phyloP scores from a whole-genome alignment of 768 basidiomycete species.

The Paxillus rubicundulus region DNA sequence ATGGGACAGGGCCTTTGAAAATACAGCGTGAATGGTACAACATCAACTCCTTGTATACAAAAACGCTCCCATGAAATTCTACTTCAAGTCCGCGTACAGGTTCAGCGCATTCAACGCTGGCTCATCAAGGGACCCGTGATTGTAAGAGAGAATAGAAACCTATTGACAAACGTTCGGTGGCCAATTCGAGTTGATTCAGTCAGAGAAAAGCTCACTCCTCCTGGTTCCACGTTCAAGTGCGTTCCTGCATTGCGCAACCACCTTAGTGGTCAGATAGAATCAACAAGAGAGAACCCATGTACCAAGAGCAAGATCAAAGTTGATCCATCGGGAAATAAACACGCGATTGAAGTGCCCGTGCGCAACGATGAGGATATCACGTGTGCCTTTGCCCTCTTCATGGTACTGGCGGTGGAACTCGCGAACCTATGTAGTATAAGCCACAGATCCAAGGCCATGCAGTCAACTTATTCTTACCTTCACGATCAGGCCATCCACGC shows the following conservation, averaged over 20 bases:
- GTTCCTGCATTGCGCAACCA: constrained; percentile 44
- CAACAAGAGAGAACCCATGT: constrained; percentile 11
- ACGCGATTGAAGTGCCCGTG: constrained; percentile 82
- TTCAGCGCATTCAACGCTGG: constrained; percentile 77
- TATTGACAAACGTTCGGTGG: constrained; percentile 28
- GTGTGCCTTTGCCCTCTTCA: constrained; percentile 61
- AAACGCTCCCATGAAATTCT: background rate
- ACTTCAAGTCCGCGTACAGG: constrained; percentile 48
- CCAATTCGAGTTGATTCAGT: background rate
- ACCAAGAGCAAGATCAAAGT: constrained; percentile 61
- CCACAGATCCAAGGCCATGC: background rate
- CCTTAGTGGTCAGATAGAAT: constrained; percentile 8
- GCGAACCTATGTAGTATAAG: constrained; percentile 48
- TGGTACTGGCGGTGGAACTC: constrained; percentile 69
- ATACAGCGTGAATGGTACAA: background rate
- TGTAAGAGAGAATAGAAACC: constrained; percentile 82
- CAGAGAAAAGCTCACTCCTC: constrained; percentile 51
- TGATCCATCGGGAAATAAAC: constrained; percentile 81
- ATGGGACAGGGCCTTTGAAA: too few species aligned
- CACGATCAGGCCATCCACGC: constrained; percentile 74
- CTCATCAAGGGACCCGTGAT: constrained; percentile 75
- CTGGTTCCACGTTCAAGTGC: constrained; percentile 83
- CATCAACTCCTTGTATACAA: too few species aligned
- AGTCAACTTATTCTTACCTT: constrained; percentile 45
- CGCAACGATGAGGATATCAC: constrained; percentile 86